These are phyloP conservation scores for Corylus heterophylla DNA, from an alignment of 306 rosid genomes.

Conservation along the genomic window DNA sequence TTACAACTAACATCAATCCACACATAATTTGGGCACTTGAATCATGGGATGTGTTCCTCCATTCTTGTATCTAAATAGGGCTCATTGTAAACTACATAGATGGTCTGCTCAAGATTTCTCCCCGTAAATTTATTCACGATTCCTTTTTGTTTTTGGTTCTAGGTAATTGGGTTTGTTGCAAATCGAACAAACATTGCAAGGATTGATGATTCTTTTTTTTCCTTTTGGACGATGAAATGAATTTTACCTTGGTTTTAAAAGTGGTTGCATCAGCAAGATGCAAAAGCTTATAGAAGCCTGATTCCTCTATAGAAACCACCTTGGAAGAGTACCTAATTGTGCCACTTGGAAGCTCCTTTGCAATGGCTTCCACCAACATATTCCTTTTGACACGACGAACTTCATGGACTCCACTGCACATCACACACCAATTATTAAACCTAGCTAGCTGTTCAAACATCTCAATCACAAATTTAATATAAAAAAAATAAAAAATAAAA, in stretches of 20 bases:
- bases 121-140: background rate
- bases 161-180: background rate
- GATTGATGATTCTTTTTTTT: background rate
- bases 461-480: background rate
- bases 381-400: slow-evolving; percentile 56
- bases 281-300: slow-evolving; percentile 51
- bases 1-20: too few relatives aligned
- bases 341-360: slow-evolving; percentile 63
- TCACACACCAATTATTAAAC: background rate
- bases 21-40: too few relatives aligned
- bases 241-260: slow-evolving; percentile 58
- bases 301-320: slow-evolving; percentile 67
- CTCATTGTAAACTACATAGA: too few relatives aligned
- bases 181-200: background rate
- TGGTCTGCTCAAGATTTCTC: too few relatives aligned
- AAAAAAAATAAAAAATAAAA: too few relatives aligned
- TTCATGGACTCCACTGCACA: slow-evolving; percentile 41
- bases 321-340: slow-evolving; percentile 69
- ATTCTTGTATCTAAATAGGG: too few relatives aligned
- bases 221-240: background rate
- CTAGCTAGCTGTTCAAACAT: background rate
- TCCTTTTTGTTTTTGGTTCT: background rate
- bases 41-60: too few relatives aligned
- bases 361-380: slow-evolving; percentile 55
- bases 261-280: slow-evolving; percentile 69